Evolutionary conservation across 108 stramenopile genomes (phyloP).

Genomic region (Pseudonitzschia pungens): DNA sequence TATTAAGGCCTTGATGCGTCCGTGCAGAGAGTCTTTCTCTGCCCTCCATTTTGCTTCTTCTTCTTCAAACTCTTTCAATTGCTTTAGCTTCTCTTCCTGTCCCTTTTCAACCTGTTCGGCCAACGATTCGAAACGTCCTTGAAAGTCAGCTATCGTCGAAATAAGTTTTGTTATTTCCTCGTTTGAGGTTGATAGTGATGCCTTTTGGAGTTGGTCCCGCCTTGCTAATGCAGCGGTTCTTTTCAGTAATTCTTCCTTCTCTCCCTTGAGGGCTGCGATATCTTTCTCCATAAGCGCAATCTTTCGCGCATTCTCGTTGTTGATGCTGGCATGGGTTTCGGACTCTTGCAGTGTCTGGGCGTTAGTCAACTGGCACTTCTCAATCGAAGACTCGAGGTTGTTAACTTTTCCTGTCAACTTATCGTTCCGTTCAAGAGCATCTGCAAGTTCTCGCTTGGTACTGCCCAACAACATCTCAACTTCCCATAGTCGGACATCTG

Average conservation of each 20-base stretch:
- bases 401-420: not conserved
- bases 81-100: not conserved
- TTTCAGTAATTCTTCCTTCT: slow-evolving; percentile 12
- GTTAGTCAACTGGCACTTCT: slow-evolving; percentile 4
- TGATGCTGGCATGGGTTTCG: slow-evolving; percentile 1
- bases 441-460: slow-evolving; percentile 15
- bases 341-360: slow-evolving; percentile 2
- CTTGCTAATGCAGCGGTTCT: slow-evolving; percentile 6
- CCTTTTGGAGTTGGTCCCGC: slow-evolving; percentile 13
- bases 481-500: slow-evolving; percentile 14
- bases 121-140: slow-evolving; percentile 10
- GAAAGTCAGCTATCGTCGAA: slow-evolving; percentile 2
- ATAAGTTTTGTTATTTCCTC: slow-evolving; percentile 15
- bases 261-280: not conserved
- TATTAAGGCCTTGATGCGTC: not conserved
- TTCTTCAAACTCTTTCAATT: not conserved
- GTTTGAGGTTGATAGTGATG: slow-evolving; percentile 3
- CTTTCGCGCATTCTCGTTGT: slow-evolving; percentile 6
- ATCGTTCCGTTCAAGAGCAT: not conserved
- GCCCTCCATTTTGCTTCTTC: not conserved
- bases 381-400: not conserved
- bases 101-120: slow-evolving; percentile 6
- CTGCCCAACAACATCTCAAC: slow-evolving; percentile 8
- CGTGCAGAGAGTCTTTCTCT: not conserved
- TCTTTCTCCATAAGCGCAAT: not conserved